These are phyloP conservation scores for Beverwykella pulmonaria DNA, from an alignment of 495 filamentous ascomycete genomes.

Conservation along the genomic window DNA sequence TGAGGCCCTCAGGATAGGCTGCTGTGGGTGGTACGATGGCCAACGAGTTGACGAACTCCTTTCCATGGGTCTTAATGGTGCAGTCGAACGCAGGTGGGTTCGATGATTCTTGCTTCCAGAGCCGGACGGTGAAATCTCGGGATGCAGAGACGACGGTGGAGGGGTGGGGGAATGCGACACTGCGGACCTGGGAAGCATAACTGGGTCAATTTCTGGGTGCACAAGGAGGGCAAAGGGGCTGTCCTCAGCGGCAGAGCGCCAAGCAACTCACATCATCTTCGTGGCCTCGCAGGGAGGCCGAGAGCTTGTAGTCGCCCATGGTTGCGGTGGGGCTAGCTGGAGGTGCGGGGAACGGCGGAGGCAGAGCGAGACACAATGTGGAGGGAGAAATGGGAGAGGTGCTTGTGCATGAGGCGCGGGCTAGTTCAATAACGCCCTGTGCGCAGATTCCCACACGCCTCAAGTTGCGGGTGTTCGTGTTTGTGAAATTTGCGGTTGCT, in stretches of 20 bases:
- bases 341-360: not conserved
- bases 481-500: not conserved
- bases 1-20: constrained; percentile 73
- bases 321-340: constrained; percentile 15
- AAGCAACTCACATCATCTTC: constrained; percentile 49
- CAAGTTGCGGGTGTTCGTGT: not conserved
- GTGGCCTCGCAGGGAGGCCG: constrained; percentile 48
- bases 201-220: constrained; percentile 13
- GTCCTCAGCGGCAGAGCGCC: not conserved
- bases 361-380: not conserved
- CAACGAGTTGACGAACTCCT: constrained; percentile 82
- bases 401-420: constrained; percentile 9
- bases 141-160: constrained; percentile 80
- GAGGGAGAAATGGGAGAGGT: not conserved
- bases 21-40: constrained; percentile 73
- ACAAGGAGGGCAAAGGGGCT: not conserved
- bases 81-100: constrained; percentile 73
- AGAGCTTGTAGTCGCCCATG: constrained; percentile 50
- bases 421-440: not conserved
- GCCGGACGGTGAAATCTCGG: constrained; percentile 83
- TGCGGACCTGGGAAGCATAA: constrained; percentile 69
- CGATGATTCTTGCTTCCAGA: constrained; percentile 73
- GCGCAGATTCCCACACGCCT: not conserved
- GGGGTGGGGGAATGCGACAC: constrained; percentile 75
- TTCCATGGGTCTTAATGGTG: constrained; percentile 72